These are phyloP conservation scores for Stephanodiscus minutulus DNA, from an alignment of 108 stramenopile species.

Conservation along the genomic window DNA sequence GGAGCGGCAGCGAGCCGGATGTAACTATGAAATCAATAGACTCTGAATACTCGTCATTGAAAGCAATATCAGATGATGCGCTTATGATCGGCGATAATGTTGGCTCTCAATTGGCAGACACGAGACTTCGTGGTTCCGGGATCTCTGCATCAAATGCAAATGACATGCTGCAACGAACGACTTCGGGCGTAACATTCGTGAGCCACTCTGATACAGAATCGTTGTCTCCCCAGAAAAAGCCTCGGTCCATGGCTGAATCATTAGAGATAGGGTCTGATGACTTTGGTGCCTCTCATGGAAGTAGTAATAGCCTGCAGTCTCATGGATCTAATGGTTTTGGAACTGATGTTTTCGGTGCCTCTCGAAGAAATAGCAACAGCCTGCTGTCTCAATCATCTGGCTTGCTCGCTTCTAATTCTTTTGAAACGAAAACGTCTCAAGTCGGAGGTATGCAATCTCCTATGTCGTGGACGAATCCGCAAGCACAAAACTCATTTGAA, in stretches of 20 bases:
- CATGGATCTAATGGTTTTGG: not conserved
- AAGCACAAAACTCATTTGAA: slow-evolving; percentile 1
- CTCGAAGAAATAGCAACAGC: not conserved
- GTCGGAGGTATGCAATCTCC: not conserved
- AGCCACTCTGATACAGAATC: not conserved
- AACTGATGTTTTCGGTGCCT: not conserved
- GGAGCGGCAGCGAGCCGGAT: not conserved
- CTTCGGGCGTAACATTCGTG: not conserved
- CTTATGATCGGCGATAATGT: not conserved
- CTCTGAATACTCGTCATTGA: not conserved
- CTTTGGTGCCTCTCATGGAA: not conserved
- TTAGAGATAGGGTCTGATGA: not conserved
- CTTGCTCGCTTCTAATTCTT: not conserved
- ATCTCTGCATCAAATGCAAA: slow-evolving; percentile 7
- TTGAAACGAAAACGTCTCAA: not conserved
- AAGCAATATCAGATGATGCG: not conserved
- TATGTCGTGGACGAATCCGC: not conserved
- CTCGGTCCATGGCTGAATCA: slow-evolving; percentile 8
- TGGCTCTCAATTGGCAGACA: not conserved
- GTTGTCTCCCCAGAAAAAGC: not conserved
- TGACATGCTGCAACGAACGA: not conserved
- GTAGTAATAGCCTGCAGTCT: not conserved
- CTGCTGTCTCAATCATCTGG: not conserved
- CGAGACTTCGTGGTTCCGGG: slow-evolving; percentile 1
- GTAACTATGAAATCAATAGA: slow-evolving; percentile 15